These are phyloP conservation scores for Aspergillus persii DNA, from an alignment of 2,329 filamentous ascomycete genomes.

Conservation along the genomic window DNA sequence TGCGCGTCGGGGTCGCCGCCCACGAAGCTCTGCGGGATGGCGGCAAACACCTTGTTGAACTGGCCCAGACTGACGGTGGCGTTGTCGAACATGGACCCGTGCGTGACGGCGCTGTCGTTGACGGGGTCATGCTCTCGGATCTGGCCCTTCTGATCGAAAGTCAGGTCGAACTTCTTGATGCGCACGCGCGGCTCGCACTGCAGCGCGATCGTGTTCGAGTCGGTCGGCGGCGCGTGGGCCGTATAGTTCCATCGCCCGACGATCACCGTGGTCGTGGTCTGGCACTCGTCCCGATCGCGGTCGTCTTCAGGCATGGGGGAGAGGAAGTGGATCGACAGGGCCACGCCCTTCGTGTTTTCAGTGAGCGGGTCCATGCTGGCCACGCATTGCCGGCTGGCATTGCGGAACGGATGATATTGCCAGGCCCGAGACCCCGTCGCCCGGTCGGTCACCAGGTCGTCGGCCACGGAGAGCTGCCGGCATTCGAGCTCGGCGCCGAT, in stretches of 20 bases:
- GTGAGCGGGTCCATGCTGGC: slow-evolving; percentile 27
- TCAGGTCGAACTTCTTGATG: slow-evolving; percentile 24
- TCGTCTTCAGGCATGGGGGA: slow-evolving; percentile 23
- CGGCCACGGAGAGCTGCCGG: slow-evolving; percentile 14
- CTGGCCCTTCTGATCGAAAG: slow-evolving; percentile 31
- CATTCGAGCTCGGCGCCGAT: slow-evolving; percentile 29
- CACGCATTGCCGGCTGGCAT: slow-evolving; percentile 24
- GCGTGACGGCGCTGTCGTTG: slow-evolving; percentile 18
- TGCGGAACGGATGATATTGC: slow-evolving; percentile 25
- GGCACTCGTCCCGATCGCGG: slow-evolving; percentile 25
- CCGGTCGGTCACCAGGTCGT: slow-evolving; percentile 15
- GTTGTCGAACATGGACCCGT: slow-evolving; percentile 31
- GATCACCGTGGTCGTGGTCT: slow-evolving; percentile 32
- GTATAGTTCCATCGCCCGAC: slow-evolving; percentile 35
- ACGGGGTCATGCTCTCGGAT: slow-evolving; percentile 19
- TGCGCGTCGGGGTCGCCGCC: slow-evolving; percentile 24
- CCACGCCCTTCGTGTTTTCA: slow-evolving; percentile 22
- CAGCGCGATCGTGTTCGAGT: slow-evolving; percentile 30
- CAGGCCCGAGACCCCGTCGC: slow-evolving; percentile 20
- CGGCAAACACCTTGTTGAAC: slow-evolving; percentile 37
- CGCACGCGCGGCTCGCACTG: slow-evolving; percentile 30
- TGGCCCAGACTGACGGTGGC: slow-evolving; percentile 34
- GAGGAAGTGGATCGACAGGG: slow-evolving; percentile 35
- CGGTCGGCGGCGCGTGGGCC: slow-evolving; percentile 20
- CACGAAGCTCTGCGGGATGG: slow-evolving; percentile 32